A percentile compares a stretch with the other conserved stretches of the same genome.
These are phyloP conservation scores for Eutypella sp. DNA, from an alignment of 2,329 filamentous ascomycete species.

Conservation along the genomic window DNA sequence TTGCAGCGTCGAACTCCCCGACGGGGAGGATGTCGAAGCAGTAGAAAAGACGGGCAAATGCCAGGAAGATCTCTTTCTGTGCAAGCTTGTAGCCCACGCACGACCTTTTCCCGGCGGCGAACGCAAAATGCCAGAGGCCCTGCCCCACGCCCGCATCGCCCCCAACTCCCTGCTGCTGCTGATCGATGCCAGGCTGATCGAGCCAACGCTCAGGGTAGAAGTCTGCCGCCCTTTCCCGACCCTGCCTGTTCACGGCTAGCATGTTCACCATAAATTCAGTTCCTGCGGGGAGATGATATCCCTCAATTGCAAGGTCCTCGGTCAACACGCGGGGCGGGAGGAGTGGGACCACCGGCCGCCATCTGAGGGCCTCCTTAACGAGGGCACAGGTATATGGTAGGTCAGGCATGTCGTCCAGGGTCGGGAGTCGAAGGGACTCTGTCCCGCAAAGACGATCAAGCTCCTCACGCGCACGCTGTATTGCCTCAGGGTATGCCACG, in stretches of 20 bases:
- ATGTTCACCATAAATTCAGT: slow-evolving; percentile 28
- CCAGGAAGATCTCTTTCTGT: slow-evolving; percentile 2
- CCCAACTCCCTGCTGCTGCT: slow-evolving; percentile 4
- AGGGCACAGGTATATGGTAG: slow-evolving; percentile 17
- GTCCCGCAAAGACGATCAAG: slow-evolving; percentile 6
- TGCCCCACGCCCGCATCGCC: too few species aligned
- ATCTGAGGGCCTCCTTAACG: slow-evolving; percentile 11
- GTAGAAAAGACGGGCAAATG: slow-evolving; percentile 7
- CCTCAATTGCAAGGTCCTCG: slow-evolving; percentile 9
- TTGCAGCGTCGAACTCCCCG: too few species aligned
- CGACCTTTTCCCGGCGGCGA: slow-evolving; percentile 6
- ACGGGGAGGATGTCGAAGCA: slow-evolving; percentile 7
- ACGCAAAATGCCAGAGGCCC: too few species aligned
- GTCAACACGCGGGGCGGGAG: slow-evolving; percentile 11
- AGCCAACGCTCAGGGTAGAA: slow-evolving; percentile 30
- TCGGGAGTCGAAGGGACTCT: slow-evolving; percentile 7
- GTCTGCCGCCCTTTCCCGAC: slow-evolving; percentile 19
- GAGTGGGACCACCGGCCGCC: slow-evolving; percentile 10
- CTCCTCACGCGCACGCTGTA: slow-evolving; percentile 3
- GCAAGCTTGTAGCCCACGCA: slow-evolving; percentile 8
- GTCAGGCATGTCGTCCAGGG: slow-evolving; percentile 17
- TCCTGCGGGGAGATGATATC: slow-evolving; percentile 16
- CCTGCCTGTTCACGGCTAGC: slow-evolving; percentile 14
- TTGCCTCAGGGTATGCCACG: slow-evolving; percentile 10
- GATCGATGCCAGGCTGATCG: slow-evolving; percentile 1